These are phyloP conservation scores for Leishmania turanica DNA, from an alignment of 208 protist species.

Conservation along the genomic window DNA sequence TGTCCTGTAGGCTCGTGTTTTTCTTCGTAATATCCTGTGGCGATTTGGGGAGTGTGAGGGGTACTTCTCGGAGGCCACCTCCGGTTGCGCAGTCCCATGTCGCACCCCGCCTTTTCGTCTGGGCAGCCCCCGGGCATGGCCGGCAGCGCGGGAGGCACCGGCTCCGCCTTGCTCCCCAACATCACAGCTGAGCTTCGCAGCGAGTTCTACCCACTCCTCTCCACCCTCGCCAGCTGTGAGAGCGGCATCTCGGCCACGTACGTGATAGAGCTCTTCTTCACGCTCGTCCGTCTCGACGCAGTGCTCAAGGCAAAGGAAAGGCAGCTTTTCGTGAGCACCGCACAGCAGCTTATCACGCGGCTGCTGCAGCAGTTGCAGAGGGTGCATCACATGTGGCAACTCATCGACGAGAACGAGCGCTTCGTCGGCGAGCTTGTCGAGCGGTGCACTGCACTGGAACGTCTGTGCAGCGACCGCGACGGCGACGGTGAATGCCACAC, in stretches of 20 bases:
- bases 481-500: slow-evolving; percentile 9
- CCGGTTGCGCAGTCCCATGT: background rate
- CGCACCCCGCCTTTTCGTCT: background rate
- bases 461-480: slow-evolving; percentile 10
- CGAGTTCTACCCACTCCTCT: slow-evolving; percentile 69
- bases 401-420: slow-evolving; percentile 42
- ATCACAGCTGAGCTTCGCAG: slow-evolving; percentile 58
- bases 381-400: slow-evolving; percentile 35
- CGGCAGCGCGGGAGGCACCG: slow-evolving; percentile 14
- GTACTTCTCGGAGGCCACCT: background rate
- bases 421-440: slow-evolving; percentile 51
- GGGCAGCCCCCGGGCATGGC: background rate
- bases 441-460: slow-evolving; percentile 37
- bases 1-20: background rate
- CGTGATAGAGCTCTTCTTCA: slow-evolving; percentile 74
- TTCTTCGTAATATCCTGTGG: background rate
- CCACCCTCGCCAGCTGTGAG: slow-evolving; percentile 41
- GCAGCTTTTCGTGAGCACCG: slow-evolving; percentile 66
- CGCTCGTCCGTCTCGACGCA: slow-evolving; percentile 70
- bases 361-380: slow-evolving; percentile 48
- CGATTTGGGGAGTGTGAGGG: background rate
- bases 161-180: slow-evolving; percentile 41
- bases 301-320: slow-evolving; percentile 68
- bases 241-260: slow-evolving; percentile 54
- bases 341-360: slow-evolving; percentile 54